Conservation (phyloP, 768 basidiomycete genomes). For the Hericium coralloides region DNA sequence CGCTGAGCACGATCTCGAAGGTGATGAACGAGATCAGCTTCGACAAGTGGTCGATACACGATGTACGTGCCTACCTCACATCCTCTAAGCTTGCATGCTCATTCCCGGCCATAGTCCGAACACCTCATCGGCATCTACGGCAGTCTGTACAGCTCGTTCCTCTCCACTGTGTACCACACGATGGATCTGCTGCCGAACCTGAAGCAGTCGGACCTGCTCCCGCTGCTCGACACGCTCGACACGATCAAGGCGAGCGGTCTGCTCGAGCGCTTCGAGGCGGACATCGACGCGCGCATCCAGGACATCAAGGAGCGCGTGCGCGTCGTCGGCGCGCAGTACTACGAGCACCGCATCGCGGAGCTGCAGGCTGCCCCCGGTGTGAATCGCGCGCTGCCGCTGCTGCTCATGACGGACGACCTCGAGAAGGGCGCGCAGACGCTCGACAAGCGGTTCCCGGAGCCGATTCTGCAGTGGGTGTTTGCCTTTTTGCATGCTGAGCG, state of each 20-base stretch:
- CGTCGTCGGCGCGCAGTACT: slow-evolving; percentile 51
- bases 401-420: slow-evolving; percentile 81
- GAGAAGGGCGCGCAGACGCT: slow-evolving; percentile 79
- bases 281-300: slow-evolving; percentile 53
- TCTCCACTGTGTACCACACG: slow-evolving; percentile 75
- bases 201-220: slow-evolving; percentile 61
- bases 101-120: slow-evolving; percentile 40
- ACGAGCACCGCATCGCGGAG: slow-evolving; percentile 52
- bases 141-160: slow-evolving; percentile 76
- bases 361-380: slow-evolving; percentile 64
- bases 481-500: not conserved
- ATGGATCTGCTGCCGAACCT: slow-evolving; percentile 70
- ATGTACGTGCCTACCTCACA: slow-evolving; percentile 46
- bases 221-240: slow-evolving; percentile 60
- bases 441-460: slow-evolving; percentile 81
- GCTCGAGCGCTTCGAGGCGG: slow-evolving; percentile 65
- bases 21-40: slow-evolving; percentile 61
- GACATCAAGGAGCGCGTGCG: slow-evolving; percentile 64
- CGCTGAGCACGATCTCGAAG: slow-evolving; percentile 63
- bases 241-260: slow-evolving; percentile 61
- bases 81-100: slow-evolving; percentile 5
- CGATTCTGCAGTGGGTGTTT: slow-evolving; percentile 61
- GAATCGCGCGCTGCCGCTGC: slow-evolving; percentile 71
- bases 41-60: slow-evolving; percentile 70
- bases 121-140: slow-evolving; percentile 61